Percentiles rank a stretch among this genome's conserved stretches.
Evolutionary conservation across 73 alveolate species (phyloP).

Genomic region (Paramecium biaurelia): DNA sequence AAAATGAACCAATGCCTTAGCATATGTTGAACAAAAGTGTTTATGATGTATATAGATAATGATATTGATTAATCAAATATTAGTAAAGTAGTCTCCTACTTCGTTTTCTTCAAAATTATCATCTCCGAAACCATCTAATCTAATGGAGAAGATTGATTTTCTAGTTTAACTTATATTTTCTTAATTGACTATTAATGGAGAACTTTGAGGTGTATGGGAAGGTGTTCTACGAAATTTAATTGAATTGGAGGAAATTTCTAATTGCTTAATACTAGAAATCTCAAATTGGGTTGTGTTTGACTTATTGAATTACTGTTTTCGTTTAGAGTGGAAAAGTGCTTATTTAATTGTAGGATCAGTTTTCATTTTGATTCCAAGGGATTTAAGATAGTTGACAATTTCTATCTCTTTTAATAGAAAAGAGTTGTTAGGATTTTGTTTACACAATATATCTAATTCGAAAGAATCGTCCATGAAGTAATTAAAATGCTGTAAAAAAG

Average conservation of each 20-base stretch:
- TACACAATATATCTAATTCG: background rate
- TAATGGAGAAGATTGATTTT: background rate
- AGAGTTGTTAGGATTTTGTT: background rate
- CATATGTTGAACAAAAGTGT: background rate
- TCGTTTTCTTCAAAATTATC: background rate
- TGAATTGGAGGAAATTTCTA: background rate
- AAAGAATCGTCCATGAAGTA: constrained; percentile 3
- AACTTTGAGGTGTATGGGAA: constrained; percentile 2
- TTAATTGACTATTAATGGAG: background rate
- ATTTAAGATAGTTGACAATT: background rate
- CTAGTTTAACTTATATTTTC: background rate
- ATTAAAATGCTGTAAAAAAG: background rate
- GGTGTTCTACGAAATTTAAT: background rate
- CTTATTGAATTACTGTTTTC: background rate
- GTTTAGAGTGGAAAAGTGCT: background rate
- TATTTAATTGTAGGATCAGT: background rate
- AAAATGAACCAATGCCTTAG: background rate
- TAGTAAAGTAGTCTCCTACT: background rate
- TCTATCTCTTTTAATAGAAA: background rate
- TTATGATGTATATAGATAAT: background rate
- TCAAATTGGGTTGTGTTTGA: background rate
- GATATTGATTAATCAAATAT: background rate
- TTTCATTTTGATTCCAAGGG: background rate
- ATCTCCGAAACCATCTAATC: background rate
- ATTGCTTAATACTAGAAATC: background rate